These are phyloP conservation scores for Fagopyrum homotropicum DNA, from an alignment of 148 eudicot genomes.

Conservation along the genomic window DNA sequence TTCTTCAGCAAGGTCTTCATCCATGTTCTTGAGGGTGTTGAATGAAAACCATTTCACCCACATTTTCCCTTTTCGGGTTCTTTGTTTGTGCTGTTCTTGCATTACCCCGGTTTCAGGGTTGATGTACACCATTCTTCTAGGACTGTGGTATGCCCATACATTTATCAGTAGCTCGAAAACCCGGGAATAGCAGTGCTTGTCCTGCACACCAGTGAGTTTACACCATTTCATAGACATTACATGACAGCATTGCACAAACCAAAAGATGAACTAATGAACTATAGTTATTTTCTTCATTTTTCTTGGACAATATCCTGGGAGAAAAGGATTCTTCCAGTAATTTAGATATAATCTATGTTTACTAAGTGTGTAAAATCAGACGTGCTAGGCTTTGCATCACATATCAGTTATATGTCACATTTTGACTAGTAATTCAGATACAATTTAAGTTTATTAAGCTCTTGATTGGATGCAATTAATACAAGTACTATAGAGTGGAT, in stretches of 20 bases:
- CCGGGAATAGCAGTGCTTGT: constrained; percentile 90
- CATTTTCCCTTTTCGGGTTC: constrained; percentile 59
- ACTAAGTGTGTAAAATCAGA: no score
- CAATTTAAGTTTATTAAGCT: no score
- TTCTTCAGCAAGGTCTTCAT: constrained; percentile 93
- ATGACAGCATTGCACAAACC: not conserved
- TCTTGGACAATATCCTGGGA: not conserved
- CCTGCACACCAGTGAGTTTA: constrained; percentile 37
- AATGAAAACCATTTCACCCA: constrained; percentile 83
- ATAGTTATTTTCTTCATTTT: not conserved
- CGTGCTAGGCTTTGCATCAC: no score
- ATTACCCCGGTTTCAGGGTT: constrained; percentile 63
- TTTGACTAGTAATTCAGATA: no score
- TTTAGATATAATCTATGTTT: no score
- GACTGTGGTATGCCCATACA: constrained; percentile 97
- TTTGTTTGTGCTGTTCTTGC: constrained; percentile 65
- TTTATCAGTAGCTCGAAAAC: constrained; percentile 83
- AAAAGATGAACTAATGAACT: not conserved
- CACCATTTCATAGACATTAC: not conserved
- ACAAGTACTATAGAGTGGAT: no score
- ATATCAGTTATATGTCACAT: no score
- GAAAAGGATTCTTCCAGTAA: no score
- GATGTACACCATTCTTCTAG: constrained; percentile 71
- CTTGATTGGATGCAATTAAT: no score
- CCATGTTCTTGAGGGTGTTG: constrained; percentile 71